These are phyloP conservation scores for Fraxinus cuspidata DNA, from an alignment of 257 asterid genomes.

Conservation along the genomic window DNA sequence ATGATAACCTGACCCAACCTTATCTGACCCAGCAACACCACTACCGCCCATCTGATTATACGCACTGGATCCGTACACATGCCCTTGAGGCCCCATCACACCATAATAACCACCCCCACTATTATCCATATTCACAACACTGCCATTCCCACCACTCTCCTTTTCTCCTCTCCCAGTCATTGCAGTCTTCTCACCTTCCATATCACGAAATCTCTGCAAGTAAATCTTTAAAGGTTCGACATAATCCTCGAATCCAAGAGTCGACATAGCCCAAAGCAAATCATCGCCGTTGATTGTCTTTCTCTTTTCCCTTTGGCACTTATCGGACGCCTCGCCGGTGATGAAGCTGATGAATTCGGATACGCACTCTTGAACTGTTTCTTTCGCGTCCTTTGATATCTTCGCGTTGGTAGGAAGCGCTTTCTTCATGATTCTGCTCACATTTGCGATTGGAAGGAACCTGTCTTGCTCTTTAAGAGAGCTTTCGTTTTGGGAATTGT, in stretches of 20 bases:
- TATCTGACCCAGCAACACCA: constrained; percentile 29
- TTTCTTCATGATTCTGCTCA: constrained; percentile 26
- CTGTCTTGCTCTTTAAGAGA: constrained; percentile 29
- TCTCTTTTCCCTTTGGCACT: constrained; percentile 67
- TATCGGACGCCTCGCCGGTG: too few relatives aligned
- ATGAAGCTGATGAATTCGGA: too few relatives aligned
- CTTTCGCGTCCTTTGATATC: constrained; percentile 34
- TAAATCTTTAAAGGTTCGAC: constrained; percentile 61
- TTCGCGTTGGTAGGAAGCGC: constrained; percentile 32
- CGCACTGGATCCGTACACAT: constrained; percentile 39
- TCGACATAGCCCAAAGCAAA: constrained; percentile 70
- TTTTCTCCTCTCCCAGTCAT: constrained; percentile 46
- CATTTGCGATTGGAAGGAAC: constrained; percentile 23
- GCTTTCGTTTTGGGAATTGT: constrained; percentile 21
- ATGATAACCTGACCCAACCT: constrained; percentile 40
- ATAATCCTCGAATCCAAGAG: constrained; percentile 69
- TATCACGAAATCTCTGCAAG: constrained; percentile 63
- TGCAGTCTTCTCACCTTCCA: constrained; percentile 64
- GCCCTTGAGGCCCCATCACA: constrained; percentile 40
- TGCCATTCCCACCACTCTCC: constrained; percentile 30
- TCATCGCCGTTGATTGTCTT: constrained; percentile 73
- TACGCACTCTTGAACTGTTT: constrained; percentile 9
- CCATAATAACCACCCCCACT: constrained; percentile 32
- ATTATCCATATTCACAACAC: constrained; percentile 31
- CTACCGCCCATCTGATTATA: constrained; percentile 23